phyloP scores from a whole-genome alignment of 169 alveolate genomes.

The Ichthyophthirius multifiliis region DNA sequence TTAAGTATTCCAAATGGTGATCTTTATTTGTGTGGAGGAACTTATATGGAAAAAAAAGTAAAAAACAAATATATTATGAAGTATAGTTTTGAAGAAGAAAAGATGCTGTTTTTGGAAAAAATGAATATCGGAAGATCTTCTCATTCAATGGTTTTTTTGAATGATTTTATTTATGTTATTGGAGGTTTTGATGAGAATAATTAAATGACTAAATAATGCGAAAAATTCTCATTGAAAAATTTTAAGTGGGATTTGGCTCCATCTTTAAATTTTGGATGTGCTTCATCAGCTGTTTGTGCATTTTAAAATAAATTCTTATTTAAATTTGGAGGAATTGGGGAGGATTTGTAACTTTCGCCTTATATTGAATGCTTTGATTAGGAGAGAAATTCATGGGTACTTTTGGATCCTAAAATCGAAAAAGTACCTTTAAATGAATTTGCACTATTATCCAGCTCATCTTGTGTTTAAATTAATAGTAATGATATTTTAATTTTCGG shows the following conservation, averaged over 20 bases:
- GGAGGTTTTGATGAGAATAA: slow-evolving; percentile 14
- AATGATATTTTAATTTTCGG: slow-evolving; percentile 30
- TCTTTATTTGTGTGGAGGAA: slow-evolving; percentile 28
- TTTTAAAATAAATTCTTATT: slow-evolving; percentile 29
- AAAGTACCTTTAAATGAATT: background rate
- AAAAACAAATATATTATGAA: background rate
- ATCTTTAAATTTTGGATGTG: background rate
- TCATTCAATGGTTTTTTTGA: slow-evolving; percentile 23
- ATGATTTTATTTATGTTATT: slow-evolving; percentile 15
- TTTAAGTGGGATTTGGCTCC: background rate
- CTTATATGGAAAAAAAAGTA: background rate
- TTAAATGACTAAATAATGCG: background rate
- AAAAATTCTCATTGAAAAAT: background rate
- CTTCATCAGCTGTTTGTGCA: background rate
- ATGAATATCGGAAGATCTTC: slow-evolving; percentile 28
- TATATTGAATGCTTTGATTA: slow-evolving; percentile 31
- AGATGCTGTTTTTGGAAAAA: background rate
- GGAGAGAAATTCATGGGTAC: slow-evolving; percentile 11
- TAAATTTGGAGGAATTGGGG: slow-evolving; percentile 42
- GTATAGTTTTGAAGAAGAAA: background rate
- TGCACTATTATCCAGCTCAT: background rate
- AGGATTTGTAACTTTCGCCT: background rate
- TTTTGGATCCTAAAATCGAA: background rate
- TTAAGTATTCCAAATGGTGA: slow-evolving; percentile 32
- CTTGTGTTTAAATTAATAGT: slow-evolving; percentile 20